phyloP scores from a whole-genome alignment of 805 yeast genomes.

The Nakazawaea ishiwadae region DNA sequence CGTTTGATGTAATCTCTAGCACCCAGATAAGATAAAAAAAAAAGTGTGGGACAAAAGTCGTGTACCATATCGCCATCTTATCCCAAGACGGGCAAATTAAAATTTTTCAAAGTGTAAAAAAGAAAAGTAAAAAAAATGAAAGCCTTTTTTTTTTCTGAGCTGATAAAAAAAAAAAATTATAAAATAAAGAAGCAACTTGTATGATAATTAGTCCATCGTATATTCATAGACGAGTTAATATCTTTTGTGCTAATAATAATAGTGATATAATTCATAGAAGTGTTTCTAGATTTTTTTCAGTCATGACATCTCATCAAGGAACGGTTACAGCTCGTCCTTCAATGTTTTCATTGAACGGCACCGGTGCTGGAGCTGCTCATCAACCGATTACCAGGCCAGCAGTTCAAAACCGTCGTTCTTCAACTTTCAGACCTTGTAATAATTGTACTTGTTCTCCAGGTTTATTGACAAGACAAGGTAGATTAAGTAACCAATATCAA shows the following conservation, averaged over 20 bases:
- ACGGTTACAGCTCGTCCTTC: conserved; percentile 15
- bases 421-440: conserved; percentile 49
- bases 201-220: not conserved
- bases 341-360: conserved; percentile 14
- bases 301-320: conserved; percentile 4
- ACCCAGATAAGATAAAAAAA: too few species aligned
- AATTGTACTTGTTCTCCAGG: conserved; percentile 88
- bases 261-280: not conserved
- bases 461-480: conserved; percentile 58
- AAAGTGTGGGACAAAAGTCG: too few species aligned
- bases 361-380: not conserved
- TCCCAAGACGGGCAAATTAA: too few species aligned
- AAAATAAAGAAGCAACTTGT: not conserved
- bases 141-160: not conserved
- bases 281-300: not conserved
- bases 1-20: too few species aligned
- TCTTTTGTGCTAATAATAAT: too few species aligned
- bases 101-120: too few species aligned
- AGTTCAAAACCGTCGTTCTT: conserved; percentile 4
- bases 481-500: conserved; percentile 46
- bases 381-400: conserved; percentile 1
- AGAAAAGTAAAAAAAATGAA: too few species aligned
- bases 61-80: too few species aligned
- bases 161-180: not conserved
- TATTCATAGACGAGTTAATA: too few species aligned